Percentiles rank a stretch among this genome's conserved stretches.
These are phyloP conservation scores for Zygoascus bituminiphila DNA, from an alignment of 805 yeast genomes.

Conservation along the genomic window DNA sequence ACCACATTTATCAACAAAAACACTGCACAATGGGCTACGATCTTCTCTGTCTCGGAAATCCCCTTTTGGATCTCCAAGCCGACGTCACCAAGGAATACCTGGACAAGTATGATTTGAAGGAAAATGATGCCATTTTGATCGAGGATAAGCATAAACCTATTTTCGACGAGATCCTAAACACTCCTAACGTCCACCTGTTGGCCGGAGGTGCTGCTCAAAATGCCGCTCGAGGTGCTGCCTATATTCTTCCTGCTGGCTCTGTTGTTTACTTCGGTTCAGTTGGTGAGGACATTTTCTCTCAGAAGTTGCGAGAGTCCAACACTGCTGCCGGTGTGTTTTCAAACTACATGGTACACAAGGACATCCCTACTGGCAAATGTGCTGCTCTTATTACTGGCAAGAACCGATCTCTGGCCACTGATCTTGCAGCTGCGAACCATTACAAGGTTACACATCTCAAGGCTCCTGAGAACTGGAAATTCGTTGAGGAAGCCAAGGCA, in stretches of 20 bases:
- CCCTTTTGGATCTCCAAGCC: slow-evolving; percentile 42
- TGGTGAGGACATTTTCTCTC: slow-evolving; percentile 85
- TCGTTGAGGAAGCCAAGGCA: slow-evolving; percentile 69
- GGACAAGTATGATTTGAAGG: slow-evolving; percentile 74
- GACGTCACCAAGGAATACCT: slow-evolving; percentile 43
- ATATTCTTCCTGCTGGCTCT: slow-evolving; percentile 67
- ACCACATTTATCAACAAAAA: background rate
- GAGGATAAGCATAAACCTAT: slow-evolving; percentile 82
- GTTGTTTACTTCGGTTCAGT: slow-evolving; percentile 95
- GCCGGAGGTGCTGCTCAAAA: slow-evolving; percentile 99
- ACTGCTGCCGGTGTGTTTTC: slow-evolving; percentile 80
- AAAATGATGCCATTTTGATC: slow-evolving; percentile 85
- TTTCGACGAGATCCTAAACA: slow-evolving; percentile 64
- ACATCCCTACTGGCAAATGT: slow-evolving; percentile 89
- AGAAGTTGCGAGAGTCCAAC: slow-evolving; percentile 75
- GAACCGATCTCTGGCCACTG: slow-evolving; percentile 90
- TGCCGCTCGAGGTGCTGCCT: slow-evolving; percentile 97
- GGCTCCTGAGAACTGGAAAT: slow-evolving; percentile 81
- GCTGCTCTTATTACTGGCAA: slow-evolving; percentile 88
- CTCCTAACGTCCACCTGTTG: slow-evolving; percentile 54
- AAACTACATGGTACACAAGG: slow-evolving; percentile 67
- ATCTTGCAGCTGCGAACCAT: slow-evolving; percentile 96
- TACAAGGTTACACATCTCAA: slow-evolving; percentile 84
- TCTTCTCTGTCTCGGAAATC: slow-evolving; percentile 76
- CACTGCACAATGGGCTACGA: slow-evolving; percentile 9